Percentiles rank a stretch among this genome's conserved stretches.
Conservation (phyloP, 148 eudicot species). For the Rhododendron henanense region DNA sequence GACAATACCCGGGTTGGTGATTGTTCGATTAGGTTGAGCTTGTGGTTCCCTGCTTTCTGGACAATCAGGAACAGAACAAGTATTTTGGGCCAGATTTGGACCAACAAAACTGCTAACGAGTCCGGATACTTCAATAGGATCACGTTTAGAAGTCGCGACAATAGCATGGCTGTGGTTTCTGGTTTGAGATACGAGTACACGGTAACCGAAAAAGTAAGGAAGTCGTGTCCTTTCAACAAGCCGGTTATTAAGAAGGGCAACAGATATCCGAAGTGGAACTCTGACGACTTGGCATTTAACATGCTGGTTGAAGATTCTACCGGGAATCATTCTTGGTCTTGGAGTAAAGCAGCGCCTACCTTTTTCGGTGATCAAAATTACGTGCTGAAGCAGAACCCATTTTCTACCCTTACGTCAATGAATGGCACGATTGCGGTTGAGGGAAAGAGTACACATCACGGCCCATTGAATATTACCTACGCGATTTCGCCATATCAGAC, state of each 20-base stretch:
- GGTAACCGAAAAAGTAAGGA: conserved; percentile 5
- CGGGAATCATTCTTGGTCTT: neutral
- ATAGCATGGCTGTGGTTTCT: neutral
- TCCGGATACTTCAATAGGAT: conserved; percentile 7
- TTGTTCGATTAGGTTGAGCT: conserved; percentile 20
- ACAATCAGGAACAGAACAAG: conserved; percentile 7
- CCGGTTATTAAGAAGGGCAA: neutral
- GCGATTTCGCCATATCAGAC: neutral
- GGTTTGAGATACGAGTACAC: conserved; percentile 17
- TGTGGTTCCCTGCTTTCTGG: conserved; percentile 15
- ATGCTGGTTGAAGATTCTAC: neutral
- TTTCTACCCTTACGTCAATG: neutral
- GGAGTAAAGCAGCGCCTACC: neutral
- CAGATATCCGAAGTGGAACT: conserved; percentile 12
- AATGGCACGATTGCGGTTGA: neutral
- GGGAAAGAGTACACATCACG: neutral
- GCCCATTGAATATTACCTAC: conserved; percentile 9
- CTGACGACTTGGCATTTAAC: conserved; percentile 8
- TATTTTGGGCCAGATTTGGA: conserved; percentile 22
- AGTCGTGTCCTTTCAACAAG: conserved; percentile 5
- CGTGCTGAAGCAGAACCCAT: too few species aligned
- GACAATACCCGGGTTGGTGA: conserved; percentile 15
- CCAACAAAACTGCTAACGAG: conserved; percentile 4
- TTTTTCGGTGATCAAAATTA: conserved; percentile 6
- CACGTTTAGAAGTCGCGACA: neutral